These are phyloP conservation scores for Phytophthora aleatoria DNA, from an alignment of 352 stramenopile species.

Conservation along the genomic window DNA sequence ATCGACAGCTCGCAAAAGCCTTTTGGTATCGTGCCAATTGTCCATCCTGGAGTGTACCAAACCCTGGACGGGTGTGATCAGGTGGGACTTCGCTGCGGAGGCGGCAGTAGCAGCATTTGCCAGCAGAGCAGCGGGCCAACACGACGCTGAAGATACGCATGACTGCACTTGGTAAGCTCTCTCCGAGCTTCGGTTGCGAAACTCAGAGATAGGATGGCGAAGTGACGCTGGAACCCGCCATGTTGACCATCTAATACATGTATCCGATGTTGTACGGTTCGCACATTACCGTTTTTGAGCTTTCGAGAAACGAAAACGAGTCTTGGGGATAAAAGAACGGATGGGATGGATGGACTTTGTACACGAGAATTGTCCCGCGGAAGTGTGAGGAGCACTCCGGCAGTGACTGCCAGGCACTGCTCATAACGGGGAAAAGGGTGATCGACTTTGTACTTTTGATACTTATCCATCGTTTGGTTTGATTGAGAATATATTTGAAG, in stretches of 20 bases:
- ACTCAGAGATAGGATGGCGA: neutral
- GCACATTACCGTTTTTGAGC: neutral
- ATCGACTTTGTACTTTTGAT: too few species aligned
- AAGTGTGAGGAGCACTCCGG: too few species aligned
- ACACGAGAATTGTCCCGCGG: too few species aligned
- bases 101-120: neutral
- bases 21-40: neutral
- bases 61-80: neutral
- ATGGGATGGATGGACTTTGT: too few species aligned
- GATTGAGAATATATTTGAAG: too few species aligned
- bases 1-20: slow-evolving; percentile 1
- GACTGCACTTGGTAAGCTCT: neutral
- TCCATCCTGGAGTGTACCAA: neutral
- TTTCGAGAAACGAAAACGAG: neutral
- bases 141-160: neutral
- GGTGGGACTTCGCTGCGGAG: neutral
- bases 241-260: neutral
- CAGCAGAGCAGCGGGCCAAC: neutral
- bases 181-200: neutral
- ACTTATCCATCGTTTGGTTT: too few species aligned
- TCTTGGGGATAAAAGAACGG: neutral
- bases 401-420: too few species aligned
- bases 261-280: neutral
- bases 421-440: too few species aligned
- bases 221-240: neutral